Conservation (phyloP, 1,284 basidiomycete genomes). For the Ustilago nuda region DNA sequence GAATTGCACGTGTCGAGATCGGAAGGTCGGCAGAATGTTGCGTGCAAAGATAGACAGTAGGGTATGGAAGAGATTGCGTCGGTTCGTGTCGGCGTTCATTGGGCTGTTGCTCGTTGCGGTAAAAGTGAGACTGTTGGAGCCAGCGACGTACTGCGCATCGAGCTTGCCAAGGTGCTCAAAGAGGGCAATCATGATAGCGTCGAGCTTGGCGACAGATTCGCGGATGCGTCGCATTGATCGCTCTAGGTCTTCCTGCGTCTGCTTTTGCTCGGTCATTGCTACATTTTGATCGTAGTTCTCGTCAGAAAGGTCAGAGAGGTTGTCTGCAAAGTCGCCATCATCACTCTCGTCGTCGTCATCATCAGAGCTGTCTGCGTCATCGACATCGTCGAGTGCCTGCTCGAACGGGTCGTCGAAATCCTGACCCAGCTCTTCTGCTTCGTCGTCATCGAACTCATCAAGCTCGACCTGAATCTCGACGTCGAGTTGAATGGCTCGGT, state of each 20-base stretch:
- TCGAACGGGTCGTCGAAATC: conserved; percentile 84
- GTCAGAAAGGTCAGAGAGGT: conserved; percentile 73
- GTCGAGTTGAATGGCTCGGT: conserved; percentile 93
- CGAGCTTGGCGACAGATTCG: conserved; percentile 89
- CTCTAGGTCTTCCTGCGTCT: conserved; percentile 47
- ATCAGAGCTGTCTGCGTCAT: conserved; percentile 71
- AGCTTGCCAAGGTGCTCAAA: conserved; percentile 81
- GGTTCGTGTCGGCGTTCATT: conserved; percentile 46
- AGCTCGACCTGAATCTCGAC: conserved; percentile 96
- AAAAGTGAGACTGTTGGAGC: conserved; percentile 29
- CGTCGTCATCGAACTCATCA: conserved; percentile 82
- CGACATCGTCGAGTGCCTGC: conserved; percentile 75
- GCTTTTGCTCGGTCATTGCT: conserved; percentile 34
- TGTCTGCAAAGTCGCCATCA: conserved; percentile 50
- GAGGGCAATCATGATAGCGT: conserved; percentile 84
- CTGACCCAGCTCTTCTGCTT: conserved; percentile 59
- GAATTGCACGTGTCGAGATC: conserved; percentile 97
- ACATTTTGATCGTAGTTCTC: conserved; percentile 72
- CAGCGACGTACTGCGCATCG: conserved; percentile 46
- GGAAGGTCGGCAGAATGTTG: conserved; percentile 91
- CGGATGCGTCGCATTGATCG: conserved; percentile 73
- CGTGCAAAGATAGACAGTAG: conserved; percentile 93
- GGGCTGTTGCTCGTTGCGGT: conserved; percentile 24
- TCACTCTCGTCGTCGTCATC: conserved; percentile 72
- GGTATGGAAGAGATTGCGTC: conserved; percentile 76